Conservation (phyloP, 257 asterid species). For the Thymus mandschuricus region DNA sequence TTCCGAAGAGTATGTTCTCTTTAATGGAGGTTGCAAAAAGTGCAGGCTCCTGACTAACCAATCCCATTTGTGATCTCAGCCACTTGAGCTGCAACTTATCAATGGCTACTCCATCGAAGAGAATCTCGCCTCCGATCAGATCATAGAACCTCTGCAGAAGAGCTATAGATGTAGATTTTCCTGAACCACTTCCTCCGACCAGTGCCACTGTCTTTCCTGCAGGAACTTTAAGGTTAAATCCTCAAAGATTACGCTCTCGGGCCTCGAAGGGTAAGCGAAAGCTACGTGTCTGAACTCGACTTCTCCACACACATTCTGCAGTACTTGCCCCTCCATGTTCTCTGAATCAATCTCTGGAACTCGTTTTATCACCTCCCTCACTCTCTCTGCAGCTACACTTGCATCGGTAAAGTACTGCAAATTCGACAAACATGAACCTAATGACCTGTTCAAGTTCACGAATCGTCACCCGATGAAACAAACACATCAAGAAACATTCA, state of each 20-base stretch:
- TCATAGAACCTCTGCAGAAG: constrained; percentile 85
- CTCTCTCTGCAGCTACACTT: constrained; percentile 74
- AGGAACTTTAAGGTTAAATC: no score
- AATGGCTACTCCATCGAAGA: background rate
- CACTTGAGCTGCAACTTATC: constrained; percentile 68
- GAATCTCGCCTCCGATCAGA: constrained; percentile 35
- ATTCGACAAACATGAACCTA: constrained; percentile 84
- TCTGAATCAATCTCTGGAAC: constrained; percentile 51
- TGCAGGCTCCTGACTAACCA: constrained; percentile 29
- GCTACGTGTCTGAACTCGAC: constrained; percentile 77
- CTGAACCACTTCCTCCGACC: constrained; percentile 96
- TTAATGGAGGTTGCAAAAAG: constrained; percentile 93
- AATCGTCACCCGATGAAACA: background rate
- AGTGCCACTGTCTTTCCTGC: constrained; percentile 80
- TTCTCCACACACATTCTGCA: no score
- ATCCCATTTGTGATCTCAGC: constrained; percentile 47
- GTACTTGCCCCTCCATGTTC: constrained; percentile 42
- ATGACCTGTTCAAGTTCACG: constrained; percentile 49
- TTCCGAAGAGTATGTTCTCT: constrained; percentile 78
- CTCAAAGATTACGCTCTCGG: no score
- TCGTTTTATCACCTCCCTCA: constrained; percentile 63
- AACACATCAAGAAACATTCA: background rate
- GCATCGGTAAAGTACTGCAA: constrained; percentile 80
- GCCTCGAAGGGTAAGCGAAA: constrained; percentile 88
- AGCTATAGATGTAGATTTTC: constrained; percentile 84